Base-by-base conservation (phyloP, 306 rosid species). In the Dryas octopetala region DNA sequence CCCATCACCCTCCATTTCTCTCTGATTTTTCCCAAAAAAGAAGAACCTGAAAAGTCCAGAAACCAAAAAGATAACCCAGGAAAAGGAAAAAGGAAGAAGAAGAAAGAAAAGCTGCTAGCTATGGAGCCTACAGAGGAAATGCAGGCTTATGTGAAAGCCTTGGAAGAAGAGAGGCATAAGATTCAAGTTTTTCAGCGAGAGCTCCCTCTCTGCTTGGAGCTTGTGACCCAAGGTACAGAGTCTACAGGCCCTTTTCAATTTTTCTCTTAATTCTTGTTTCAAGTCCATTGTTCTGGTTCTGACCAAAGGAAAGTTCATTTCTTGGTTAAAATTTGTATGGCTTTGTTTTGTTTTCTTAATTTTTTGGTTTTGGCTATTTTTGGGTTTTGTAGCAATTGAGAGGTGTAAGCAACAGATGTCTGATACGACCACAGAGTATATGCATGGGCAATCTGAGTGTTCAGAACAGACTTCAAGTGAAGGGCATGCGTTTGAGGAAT, bases 161-260 rank as follows among this genome's bases (percentile, higher is more conserved):
- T 94, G 61, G 95, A 90, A 54, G 83, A 75, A 63, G 98, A 94
- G 74, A 85, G 84, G 69, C 62, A 13, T 1, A 94, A 94, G 83
- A 88, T 94, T 49, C 90, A 88, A 26, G 88, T 91, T 69, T 94
- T 94, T 54, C 79, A 85, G 46, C 82, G 86, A 23, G 98, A 94
- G 75, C 89, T 94, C 28, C 98, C 98, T 48, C 86, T 91, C n/a
- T 90, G 96, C 4, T 76, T 90, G 43, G 93, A 94, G 76, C 93
- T 94, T 79, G 90, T 94, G 45, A 79, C 85, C 0, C 96, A 91
- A 82, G 96, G 98, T 94, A 28, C 23, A 12, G 8, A 1, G 4
- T 32, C 38, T 32, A n/a, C 62, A 44, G 19, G 75, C 55, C 76
- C 65, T 49, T 49, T 41, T 14, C 13, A 0, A 7, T 64, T 72